Evolutionary conservation across 2,329 filamentous ascomycete species (phyloP), one percentile per base, ranked within the genome.

Genomic region (Xylariaceae sp.): DNA sequence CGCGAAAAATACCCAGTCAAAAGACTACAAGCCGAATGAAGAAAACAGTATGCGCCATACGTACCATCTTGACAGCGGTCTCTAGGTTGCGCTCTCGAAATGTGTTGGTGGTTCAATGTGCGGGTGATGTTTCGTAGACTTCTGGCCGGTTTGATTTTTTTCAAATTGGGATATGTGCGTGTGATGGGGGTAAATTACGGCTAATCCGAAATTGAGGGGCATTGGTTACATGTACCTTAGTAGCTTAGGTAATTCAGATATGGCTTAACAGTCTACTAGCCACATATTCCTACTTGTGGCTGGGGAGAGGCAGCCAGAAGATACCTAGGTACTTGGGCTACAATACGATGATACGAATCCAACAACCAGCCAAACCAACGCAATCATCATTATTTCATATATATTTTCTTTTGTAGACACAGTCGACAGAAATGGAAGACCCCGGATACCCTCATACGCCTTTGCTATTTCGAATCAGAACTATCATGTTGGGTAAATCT

Each of bases 51-150:
- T 54, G 65, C 75, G 74, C 59, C 75, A 76, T 47, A 66, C 65
- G 50, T 66, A 67, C 77, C 77, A 80, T 80, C 74, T 79, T 80
- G 77, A 74, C 77, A 76, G 76, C 74, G 42, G 70, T 75, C 69
- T 74, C 72, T 64, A 40, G 73, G 59, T 70, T 74, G 73, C 72
- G 74, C 74, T 76, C 69, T 72, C 68, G 71, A 64, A 60, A 61
- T 41, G 53, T 56, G 59, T 60, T 57, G 57, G 61, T 62, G 56
- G 61, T 65, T 54, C 51, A 57, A 41, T 56, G 54, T 60, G 48
- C 20, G 48, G 50, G 52, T 60, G 57, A 55, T 60, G 52, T 61
- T 60, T 54, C 54, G 52, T 60, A 16, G 47, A 62, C 52, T 52
- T 45, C 45, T 48, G 41, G 44, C 52, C 44, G 44, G 60, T 52